Evolutionary conservation across 2,329 filamentous ascomycete genomes (phyloP), one percentile per base, ranked within the genome.

Genomic region (Emmonsiellopsis sp.): DNA sequence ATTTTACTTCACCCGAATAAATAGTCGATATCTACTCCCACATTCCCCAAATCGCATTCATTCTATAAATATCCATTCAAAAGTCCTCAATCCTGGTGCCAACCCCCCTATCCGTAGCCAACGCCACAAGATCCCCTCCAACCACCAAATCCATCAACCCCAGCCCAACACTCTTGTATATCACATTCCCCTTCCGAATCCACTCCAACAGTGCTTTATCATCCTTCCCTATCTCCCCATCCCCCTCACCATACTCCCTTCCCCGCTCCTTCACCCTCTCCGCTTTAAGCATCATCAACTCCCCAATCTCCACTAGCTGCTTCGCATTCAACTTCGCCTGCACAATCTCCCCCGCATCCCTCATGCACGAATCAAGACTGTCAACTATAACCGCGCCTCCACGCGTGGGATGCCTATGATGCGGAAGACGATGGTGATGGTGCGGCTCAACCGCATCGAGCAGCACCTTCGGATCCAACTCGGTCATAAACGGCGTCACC

Each of bases 271-370:
- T 61, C 21, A 65, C 66, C 57, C 64, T 59, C 58, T 69, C 63
- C 40, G 61, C 63, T 63, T 78, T 80, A 61, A 84, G 69, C 80
- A 84, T 84, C 56, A 85, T 70, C 47, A 96, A 73, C 65, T 96
- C 91, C 3, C 91, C 92, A 1, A 96, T 73, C 68, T 96, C 92
- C 0, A 95, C 87, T 3, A 96, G 78, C 61, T 94, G 85, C 45
- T 83, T 78, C 0, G 87, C 83, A 21, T 77, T 76, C 32, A 96
- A 74, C 0, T 83, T 84, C 0, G 88, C 88, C 59, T 88, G 82
- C 8, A 94, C 85, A 47, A 97, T 76, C 72, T 97, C 92, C 0
- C 92, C 92, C 0, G 91, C 87, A 65, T 95, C 88, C 61, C 84
- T 84, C 43, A 95, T 67, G 45, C 86, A 90, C 0, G 87, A 87